phyloP scores from a whole-genome alignment of 805 yeast genomes.

The Candida easanensis region DNA sequence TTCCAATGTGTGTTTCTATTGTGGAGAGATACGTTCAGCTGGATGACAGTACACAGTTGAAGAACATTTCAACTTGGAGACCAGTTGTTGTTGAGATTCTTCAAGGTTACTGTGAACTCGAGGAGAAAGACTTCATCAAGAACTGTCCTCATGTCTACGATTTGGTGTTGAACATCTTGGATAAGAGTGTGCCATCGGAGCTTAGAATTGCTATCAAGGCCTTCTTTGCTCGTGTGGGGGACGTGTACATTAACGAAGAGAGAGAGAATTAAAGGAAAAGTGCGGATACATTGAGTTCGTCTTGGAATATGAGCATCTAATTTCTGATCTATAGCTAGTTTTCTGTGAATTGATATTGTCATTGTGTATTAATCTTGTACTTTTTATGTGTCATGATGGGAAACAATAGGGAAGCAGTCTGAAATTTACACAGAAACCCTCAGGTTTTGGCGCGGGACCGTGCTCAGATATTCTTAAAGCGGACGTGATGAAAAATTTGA shows the following conservation, averaged over 20 bases:
- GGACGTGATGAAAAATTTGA: constrained; percentile 16
- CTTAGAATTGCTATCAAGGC: constrained; percentile 57
- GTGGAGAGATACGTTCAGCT: constrained; percentile 66
- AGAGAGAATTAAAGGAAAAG: not conserved
- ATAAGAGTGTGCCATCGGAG: constrained; percentile 59
- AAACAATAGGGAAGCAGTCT: constrained; percentile 1
- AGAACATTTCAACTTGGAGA: constrained; percentile 82
- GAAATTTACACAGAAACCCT: constrained; percentile 9
- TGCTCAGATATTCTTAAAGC: constrained; percentile 19
- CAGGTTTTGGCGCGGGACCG: constrained; percentile 3
- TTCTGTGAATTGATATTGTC: not conserved
- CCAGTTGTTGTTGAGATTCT: constrained; percentile 89
- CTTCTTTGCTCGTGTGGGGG: constrained; percentile 57
- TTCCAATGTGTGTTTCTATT: constrained; percentile 71
- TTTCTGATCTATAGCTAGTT: too few species aligned
- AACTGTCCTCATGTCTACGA: constrained; percentile 61
- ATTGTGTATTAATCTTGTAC: not conserved
- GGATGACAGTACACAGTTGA: constrained; percentile 71
- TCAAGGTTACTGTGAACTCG: constrained; percentile 77
- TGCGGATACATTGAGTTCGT: not conserved
- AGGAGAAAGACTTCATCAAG: constrained; percentile 62
- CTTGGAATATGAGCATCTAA: not conserved
- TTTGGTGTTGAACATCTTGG: constrained; percentile 55
- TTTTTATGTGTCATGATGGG: too few species aligned
- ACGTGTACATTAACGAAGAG: constrained; percentile 36